Conservation (phyloP, 148 eudicot species). For the Polygonum maritimum region DNA sequence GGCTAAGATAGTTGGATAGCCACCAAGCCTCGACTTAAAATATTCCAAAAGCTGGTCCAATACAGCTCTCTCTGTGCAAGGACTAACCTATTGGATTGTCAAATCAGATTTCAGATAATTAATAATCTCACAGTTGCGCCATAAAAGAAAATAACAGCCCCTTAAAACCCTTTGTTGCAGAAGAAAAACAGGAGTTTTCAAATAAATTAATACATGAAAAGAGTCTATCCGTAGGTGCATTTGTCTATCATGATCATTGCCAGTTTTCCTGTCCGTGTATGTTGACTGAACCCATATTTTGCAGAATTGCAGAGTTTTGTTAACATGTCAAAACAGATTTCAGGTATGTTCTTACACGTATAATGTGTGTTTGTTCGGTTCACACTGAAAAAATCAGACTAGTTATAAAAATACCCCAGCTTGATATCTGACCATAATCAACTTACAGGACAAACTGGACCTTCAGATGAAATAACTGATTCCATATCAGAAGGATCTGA, state of each 20-base stretch:
- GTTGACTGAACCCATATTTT: too few relatives aligned
- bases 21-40: slow-evolving; percentile 55
- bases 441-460: slow-evolving; percentile 91
- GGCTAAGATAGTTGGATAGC: slow-evolving; percentile 60
- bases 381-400: neutral
- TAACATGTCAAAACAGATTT: too few relatives aligned
- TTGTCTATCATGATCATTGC: neutral
- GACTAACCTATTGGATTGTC: slow-evolving; percentile 51
- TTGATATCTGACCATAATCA: slow-evolving; percentile 3
- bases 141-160: neutral
- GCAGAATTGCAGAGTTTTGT: too few relatives aligned
- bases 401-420: neutral
- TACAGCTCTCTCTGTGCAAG: slow-evolving; percentile 91
- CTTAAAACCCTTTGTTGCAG: neutral
- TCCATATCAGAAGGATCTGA: slow-evolving; percentile 95
- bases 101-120: neutral
- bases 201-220: neutral
- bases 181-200: neutral
- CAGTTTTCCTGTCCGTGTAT: neutral
- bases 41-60: slow-evolving; percentile 78
- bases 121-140: neutral
- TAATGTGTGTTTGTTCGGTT: neutral
- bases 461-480: slow-evolving; percentile 89
- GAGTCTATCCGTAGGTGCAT: neutral
- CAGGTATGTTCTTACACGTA: neutral